These are phyloP conservation scores for Cercophora samala DNA, from an alignment of 495 filamentous ascomycete genomes.

Conservation along the genomic window DNA sequence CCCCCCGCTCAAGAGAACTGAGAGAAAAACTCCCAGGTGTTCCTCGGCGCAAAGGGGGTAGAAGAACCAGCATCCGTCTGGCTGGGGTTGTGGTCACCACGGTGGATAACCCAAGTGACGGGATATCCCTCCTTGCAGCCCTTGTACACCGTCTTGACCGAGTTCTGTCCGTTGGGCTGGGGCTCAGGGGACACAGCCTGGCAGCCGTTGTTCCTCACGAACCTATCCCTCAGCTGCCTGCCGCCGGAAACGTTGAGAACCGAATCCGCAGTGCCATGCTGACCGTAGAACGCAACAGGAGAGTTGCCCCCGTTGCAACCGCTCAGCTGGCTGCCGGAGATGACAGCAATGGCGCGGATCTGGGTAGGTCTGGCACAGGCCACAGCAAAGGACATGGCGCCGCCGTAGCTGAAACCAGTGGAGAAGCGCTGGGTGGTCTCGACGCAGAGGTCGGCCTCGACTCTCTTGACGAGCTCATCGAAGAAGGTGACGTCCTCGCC, in stretches of 20 bases:
- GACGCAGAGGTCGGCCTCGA: slow-evolving; percentile 45
- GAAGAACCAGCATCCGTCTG: slow-evolving; percentile 26
- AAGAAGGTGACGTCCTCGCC: slow-evolving; percentile 47
- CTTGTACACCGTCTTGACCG: slow-evolving; percentile 33
- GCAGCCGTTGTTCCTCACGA: slow-evolving; percentile 44
- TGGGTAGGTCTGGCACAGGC: slow-evolving; percentile 42
- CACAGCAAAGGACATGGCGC: slow-evolving; percentile 47
- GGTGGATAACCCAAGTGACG: slow-evolving; percentile 31
- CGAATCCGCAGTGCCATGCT: slow-evolving; percentile 41
- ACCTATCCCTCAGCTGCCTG: slow-evolving; percentile 37
- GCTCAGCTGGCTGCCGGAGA: slow-evolving; percentile 35
- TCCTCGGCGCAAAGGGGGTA: slow-evolving; percentile 29
- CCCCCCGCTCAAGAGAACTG: slow-evolving; percentile 24
- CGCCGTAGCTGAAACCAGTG: slow-evolving; percentile 50
- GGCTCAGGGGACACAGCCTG: slow-evolving; percentile 16
- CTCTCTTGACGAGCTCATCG: slow-evolving; percentile 35
- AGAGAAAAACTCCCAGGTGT: slow-evolving; percentile 37
- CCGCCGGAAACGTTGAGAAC: slow-evolving; percentile 39
- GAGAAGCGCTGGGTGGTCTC: slow-evolving; percentile 45
- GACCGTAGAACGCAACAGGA: slow-evolving; percentile 45
- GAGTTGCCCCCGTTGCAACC: slow-evolving; percentile 43
- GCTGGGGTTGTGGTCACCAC: slow-evolving; percentile 31
- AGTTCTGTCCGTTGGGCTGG: slow-evolving; percentile 22
- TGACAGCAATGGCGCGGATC: slow-evolving; percentile 44
- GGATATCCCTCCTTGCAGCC: slow-evolving; percentile 34